Base-by-base conservation (phyloP, 768 basidiomycete species). In the Aureoboletus auriporus region DNA sequence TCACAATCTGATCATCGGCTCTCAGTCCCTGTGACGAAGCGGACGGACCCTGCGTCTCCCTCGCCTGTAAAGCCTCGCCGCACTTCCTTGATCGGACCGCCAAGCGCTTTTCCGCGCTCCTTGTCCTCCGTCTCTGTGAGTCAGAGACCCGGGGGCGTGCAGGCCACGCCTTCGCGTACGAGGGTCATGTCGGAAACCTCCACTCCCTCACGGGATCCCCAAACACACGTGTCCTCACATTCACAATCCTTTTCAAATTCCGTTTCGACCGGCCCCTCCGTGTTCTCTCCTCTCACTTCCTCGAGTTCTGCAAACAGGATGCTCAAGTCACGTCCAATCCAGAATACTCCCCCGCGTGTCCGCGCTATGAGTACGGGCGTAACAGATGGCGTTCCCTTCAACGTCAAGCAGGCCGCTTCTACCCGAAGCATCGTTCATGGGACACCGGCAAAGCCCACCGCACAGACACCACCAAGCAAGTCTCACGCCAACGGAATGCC, bases 101-200 rank as follows among this genome's bases (percentile, higher is more conserved):
- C 61, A 42, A 61, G 56, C 55, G 61, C 65, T 34, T 62, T 60
- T 44, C 29, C 60, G 26, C 57, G 55, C 14, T 35, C 53, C 26
- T 2, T 58, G 20, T 50, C 58, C 37, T 50, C 61, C 14, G 46
- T 57, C 20, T 52, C 61, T 44, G 30, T 37, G 20, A 61, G 45
- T 31, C 56, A 50, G 39, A 47, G 50, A 41, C 42, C 46, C 35
- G 46, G 47, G 23, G 52, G 57, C 37, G 60, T 70, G 45, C 60
- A 62, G 40, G 69, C 64, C 50, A 61, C 68, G 66, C 67, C 69
- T 20, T 64, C 70, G 50, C 71, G 70, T 44, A 59, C 71, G 45
- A 70, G 76, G 31, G 71, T 80, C 47, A 62, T 69, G 52, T 80
- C 78, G 8, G 71, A 73, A 71, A 27, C 69, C 66, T 33, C 51